These are phyloP conservation scores for Lithocarpus polystachyus DNA, from an alignment of 306 rosid genomes.

Conservation along the genomic window DNA sequence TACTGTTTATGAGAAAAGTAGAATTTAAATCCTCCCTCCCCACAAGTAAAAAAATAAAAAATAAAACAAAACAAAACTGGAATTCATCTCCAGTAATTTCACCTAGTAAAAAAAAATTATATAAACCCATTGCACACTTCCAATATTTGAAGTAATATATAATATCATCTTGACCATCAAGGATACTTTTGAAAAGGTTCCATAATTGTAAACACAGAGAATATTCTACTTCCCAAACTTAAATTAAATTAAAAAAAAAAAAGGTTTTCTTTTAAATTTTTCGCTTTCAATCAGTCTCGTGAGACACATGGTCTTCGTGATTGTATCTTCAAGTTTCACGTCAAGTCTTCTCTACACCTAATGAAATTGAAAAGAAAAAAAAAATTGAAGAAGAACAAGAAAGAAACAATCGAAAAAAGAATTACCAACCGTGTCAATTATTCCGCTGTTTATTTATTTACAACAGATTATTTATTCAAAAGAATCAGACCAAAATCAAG, in stretches of 20 bases:
- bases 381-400: neutral
- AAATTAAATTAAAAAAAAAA: neutral
- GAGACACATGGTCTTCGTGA: slow-evolving; percentile 20
- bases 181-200: neutral
- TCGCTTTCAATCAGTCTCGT: slow-evolving; percentile 16
- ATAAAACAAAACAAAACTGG: no score
- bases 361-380: neutral
- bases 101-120: no score
- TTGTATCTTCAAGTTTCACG: slow-evolving; percentile 26
- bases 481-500: slow-evolving; percentile 14
- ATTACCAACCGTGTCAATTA: neutral
- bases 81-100: no score
- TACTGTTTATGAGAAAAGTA: no score
- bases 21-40: no score
- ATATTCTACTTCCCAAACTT: neutral
- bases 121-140: neutral
- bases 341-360: slow-evolving; percentile 12
- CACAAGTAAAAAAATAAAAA: no score
- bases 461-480: neutral
- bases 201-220: neutral
- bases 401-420: neutral
- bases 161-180: neutral
- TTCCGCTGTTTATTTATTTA: neutral
- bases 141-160: neutral
- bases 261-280: neutral